Evolutionary conservation across 495 filamentous ascomycete genomes (phyloP).

Genomic region (Penicillium turbatum): DNA sequence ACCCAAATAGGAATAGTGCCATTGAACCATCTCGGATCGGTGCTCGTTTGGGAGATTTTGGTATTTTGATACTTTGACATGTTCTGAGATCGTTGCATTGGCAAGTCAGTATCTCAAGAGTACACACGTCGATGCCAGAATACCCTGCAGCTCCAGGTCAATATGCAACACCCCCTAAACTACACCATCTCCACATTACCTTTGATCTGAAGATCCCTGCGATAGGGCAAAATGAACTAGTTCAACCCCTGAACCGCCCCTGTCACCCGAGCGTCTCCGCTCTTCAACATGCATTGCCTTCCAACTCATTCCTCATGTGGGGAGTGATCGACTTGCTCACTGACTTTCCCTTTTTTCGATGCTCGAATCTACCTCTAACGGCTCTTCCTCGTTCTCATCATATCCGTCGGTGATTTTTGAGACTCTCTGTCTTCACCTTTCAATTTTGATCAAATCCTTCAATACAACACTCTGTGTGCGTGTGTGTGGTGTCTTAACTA

Average conservation of each 20-base stretch:
- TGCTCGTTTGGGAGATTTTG: too few species aligned
- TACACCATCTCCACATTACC: background rate
- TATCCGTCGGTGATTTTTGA: background rate
- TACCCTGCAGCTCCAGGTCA: too few species aligned
- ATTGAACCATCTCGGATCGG: too few species aligned
- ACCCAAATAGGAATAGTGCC: background rate
- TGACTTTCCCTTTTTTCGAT: constrained; percentile 2
- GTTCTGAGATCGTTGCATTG: too few species aligned
- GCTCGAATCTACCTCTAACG: too few species aligned
- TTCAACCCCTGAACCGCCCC: constrained; percentile 31
- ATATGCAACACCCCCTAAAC: too few species aligned
- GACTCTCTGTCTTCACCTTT: background rate
- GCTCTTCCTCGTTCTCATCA: background rate
- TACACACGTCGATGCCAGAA: too few species aligned
- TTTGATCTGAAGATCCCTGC: background rate
- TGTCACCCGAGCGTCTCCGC: constrained; percentile 24
- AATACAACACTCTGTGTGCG: background rate
- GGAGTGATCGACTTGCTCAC: constrained; percentile 21
- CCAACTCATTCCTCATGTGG: constrained; percentile 24
- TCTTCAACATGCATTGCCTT: constrained; percentile 9
- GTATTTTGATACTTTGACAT: too few species aligned
- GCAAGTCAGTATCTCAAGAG: too few species aligned
- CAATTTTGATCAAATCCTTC: background rate
- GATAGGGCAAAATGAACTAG: background rate
- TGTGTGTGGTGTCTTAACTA: background rate